Evolutionary conservation across 1,284 basidiomycete species (phyloP).

Genomic region (Golubevia sp.): DNA sequence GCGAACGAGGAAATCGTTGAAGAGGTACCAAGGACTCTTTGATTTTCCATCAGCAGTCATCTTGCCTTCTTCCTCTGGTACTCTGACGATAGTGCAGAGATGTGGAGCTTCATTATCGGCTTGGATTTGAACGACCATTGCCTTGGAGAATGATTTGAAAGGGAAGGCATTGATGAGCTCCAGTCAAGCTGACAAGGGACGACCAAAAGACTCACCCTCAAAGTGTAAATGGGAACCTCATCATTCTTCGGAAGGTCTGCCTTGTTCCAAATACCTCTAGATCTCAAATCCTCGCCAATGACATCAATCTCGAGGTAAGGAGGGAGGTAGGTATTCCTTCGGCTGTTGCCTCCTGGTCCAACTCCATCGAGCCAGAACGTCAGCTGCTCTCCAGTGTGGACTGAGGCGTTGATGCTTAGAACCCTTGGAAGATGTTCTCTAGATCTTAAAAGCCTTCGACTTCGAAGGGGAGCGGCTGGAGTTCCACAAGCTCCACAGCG

Average conservation of each 20-base stretch:
- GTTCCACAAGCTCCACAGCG: conserved; percentile 79
- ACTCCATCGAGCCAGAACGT: conserved; percentile 75
- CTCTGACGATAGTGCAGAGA: conserved; percentile 86
- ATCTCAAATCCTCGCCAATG: conserved; percentile 61
- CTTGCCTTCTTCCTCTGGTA: conserved; percentile 68
- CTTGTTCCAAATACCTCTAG: neutral
- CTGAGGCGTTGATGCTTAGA: conserved; percentile 84
- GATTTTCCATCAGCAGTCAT: conserved; percentile 32
- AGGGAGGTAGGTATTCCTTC: conserved; percentile 53
- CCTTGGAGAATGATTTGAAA: conserved; percentile 14
- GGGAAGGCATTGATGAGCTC: neutral
- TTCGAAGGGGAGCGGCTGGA: conserved; percentile 74
- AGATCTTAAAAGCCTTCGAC: conserved; percentile 71
- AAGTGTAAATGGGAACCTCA: neutral
- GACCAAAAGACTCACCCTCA: neutral
- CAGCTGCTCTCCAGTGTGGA: conserved; percentile 76
- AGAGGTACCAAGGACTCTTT: conserved; percentile 80
- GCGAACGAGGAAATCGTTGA: conserved; percentile 94
- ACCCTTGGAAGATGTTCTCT: conserved; percentile 72
- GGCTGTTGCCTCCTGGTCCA: conserved; percentile 17
- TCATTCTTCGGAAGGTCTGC: neutral
- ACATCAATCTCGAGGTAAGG: conserved; percentile 41
- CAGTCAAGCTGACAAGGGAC: neutral
- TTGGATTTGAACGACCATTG: conserved; percentile 81
- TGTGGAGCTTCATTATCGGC: conserved; percentile 79